Evolutionary conservation across 78 protist genomes (phyloP).

Genomic region (Protostelium mycophagum): DNA sequence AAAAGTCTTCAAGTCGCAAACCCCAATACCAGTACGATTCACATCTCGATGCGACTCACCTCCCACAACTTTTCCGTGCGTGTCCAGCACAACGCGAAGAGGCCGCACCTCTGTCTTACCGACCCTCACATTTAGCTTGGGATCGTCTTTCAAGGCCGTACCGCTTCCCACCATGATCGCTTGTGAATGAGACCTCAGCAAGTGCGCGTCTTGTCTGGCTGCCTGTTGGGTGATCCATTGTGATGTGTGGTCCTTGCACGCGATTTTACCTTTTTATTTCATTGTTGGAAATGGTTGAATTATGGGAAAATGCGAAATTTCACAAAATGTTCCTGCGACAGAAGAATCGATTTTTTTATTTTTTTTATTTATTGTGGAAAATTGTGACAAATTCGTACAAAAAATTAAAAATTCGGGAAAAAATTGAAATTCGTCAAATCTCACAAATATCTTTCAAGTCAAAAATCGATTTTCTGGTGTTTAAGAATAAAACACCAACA

Average conservation of each 20-base stretch:
- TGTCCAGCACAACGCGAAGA: slow-evolving; percentile 39
- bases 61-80: not conserved
- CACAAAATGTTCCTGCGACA: too few relatives aligned
- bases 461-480: too few relatives aligned
- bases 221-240: slow-evolving; percentile 36
- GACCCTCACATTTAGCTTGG: slow-evolving; percentile 10
- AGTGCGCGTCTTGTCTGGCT: slow-evolving; percentile 26
- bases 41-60: not conserved
- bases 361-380: too few relatives aligned
- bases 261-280: not conserved
- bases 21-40: not conserved
- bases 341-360: too few relatives aligned
- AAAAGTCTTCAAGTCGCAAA: not conserved
- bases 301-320: not conserved
- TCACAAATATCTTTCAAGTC: too few relatives aligned
- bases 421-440: too few relatives aligned
- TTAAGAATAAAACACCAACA: too few relatives aligned
- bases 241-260: slow-evolving; percentile 27
- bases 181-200: slow-evolving; percentile 13
- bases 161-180: slow-evolving; percentile 36
- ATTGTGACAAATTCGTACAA: too few relatives aligned
- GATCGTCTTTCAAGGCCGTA: slow-evolving; percentile 24
- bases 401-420: too few relatives aligned
- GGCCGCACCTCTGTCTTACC: slow-evolving; percentile 6
- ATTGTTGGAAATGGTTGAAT: not conserved